Base-by-base conservation (phyloP, 75 land plant genomes). In the Pseudotsuga menziesii region DNA sequence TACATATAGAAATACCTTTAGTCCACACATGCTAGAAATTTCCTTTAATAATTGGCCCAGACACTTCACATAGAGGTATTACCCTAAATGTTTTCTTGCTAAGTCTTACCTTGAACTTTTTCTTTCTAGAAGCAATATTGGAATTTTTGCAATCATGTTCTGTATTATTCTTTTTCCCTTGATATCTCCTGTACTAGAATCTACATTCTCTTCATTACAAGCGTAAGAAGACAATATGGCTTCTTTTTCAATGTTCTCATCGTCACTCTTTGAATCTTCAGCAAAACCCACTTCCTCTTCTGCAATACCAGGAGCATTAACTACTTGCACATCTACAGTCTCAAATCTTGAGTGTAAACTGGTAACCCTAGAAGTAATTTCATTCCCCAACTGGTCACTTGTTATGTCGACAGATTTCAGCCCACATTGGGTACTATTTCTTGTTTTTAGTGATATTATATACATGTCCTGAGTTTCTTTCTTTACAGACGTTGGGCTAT, bases 61-160 rank as follows among this genome's bases (percentile, higher is more conserved):
- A 67, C n/a, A 67, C 8, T 39, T 67, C 8, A 8, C 9, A 39
- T 39, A 20, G 32, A 1, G 29, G 44, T 67, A n/a, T 74, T 77
- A 89, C 91, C 89, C 87, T 89, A 36, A 78, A 14, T 67, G 87
- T 89, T 79, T 82, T 89, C 75, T 78, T 76, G 63, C 78, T 84
- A 14, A 15, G 36, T 64, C 41, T 73, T 76, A 89, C 91, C 89
- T 89, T 89, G 52, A 78, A 13, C 73, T 89, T 89, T 79, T 82
- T 89, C 75, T 79, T 76, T 59, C 78, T 84, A 29, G 74, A 67
- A 67, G 44, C 6, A 20, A 8, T 67, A 39, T 36, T 67, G 41
- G 5, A 17, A 19, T 36, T 67, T 67, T 67, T 67, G 71, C 71
- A 36, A 67, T 9, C 23, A 20, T 39, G 48, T 0, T 67, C 71